These are phyloP conservation scores for Cladosporium velox DNA, from an alignment of 2,329 filamentous ascomycete genomes.

Conservation along the genomic window DNA sequence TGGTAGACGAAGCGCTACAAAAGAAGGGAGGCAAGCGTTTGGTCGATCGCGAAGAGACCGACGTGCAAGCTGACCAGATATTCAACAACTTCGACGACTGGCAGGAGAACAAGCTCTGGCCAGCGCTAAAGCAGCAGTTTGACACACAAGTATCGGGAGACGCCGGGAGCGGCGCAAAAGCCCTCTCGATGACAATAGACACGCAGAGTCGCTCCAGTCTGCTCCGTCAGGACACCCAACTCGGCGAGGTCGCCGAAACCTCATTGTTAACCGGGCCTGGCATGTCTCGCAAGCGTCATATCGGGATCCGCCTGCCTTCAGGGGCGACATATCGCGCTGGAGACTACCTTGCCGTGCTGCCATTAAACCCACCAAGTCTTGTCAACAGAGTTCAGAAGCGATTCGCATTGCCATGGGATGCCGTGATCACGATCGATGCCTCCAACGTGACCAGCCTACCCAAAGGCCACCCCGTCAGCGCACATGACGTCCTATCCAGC, in stretches of 20 bases:
- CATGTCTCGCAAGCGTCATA: conserved; percentile 59
- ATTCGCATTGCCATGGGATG: conserved; percentile 69
- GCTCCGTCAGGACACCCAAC: conserved; percentile 62
- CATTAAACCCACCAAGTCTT: conserved; percentile 63
- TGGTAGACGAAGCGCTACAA: conserved; percentile 37
- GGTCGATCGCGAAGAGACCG: conserved; percentile 38
- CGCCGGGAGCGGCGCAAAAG: neutral
- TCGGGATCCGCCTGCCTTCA: conserved; percentile 45
- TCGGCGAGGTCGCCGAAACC: conserved; percentile 59
- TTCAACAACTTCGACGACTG: conserved; percentile 45
- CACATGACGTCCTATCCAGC: conserved; percentile 62
- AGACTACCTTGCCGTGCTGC: conserved; percentile 38
- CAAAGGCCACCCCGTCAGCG: conserved; percentile 59
- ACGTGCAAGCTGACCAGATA: conserved; percentile 42
- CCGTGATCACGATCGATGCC: conserved; percentile 37
- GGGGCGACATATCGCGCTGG: conserved; percentile 66
- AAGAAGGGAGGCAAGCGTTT: conserved; percentile 36
- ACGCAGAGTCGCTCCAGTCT: neutral
- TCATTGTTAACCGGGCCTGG: conserved; percentile 48
- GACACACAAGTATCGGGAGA: neutral
- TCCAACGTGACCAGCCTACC: conserved; percentile 69
- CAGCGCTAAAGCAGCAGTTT: neutral
- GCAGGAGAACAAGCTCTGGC: conserved; percentile 34
- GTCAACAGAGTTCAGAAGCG: conserved; percentile 63
- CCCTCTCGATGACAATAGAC: conserved; percentile 6